Conservation (phyloP, 2,329 filamentous ascomycete genomes). For the Sphaerulina musiva region DNA sequence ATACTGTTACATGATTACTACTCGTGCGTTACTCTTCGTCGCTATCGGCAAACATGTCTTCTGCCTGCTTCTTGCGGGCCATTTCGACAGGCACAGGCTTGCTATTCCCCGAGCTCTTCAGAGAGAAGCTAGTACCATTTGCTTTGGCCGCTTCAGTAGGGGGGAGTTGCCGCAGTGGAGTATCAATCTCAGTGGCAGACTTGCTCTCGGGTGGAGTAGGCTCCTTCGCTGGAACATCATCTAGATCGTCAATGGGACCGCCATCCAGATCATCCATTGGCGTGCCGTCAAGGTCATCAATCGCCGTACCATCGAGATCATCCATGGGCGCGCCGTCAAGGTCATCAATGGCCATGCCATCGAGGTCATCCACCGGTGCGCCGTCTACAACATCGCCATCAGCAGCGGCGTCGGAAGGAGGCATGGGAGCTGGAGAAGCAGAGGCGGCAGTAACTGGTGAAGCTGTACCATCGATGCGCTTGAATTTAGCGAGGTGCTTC, state of each 20-base stretch:
- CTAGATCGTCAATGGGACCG: conserved; percentile 21
- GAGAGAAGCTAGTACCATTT: conserved; percentile 22
- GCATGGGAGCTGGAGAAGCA: conserved; percentile 11
- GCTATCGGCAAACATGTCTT: conserved; percentile 82
- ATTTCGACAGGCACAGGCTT: conserved; percentile 17
- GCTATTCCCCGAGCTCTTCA: conserved; percentile 20
- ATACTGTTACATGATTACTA: neutral
- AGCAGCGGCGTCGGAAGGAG: neutral
- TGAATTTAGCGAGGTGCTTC: conserved; percentile 35
- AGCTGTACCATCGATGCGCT: conserved; percentile 49
- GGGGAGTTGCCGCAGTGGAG: neutral
- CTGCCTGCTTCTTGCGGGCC: conserved; percentile 63
- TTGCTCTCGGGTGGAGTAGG: too few relatives aligned
- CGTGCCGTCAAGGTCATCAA: conserved; percentile 40
- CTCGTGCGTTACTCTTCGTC: conserved; percentile 44
- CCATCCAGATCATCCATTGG: conserved; percentile 33
- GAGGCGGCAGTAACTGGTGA: conserved; percentile 22
- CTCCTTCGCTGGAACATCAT: too few relatives aligned
- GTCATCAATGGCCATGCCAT: conserved; percentile 9
- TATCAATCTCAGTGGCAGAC: too few relatives aligned
- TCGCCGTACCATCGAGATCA: conserved; percentile 14
- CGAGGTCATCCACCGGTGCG: conserved; percentile 32
- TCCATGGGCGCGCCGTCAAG: conserved; percentile 3
- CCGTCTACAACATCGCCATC: conserved; percentile 36
- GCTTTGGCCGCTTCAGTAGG: neutral